Evolutionary conservation across 495 filamentous ascomycete species (phyloP).

Genomic region (Delitschia confertaspora): DNA sequence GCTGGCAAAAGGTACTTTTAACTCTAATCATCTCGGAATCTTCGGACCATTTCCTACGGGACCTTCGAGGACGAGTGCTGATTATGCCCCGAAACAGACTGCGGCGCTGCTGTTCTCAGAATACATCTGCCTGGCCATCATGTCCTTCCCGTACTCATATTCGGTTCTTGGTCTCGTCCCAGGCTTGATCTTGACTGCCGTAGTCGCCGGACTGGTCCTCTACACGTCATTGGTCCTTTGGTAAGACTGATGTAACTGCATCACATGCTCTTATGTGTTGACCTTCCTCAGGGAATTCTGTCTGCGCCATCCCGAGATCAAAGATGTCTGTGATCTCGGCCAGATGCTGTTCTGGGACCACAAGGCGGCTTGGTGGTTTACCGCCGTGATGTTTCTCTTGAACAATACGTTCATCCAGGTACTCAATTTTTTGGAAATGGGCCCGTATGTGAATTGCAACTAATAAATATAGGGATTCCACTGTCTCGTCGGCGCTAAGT

Average conservation of each 20-base stretch:
- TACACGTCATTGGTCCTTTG: slow-evolving; percentile 82
- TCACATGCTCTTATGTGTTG: neutral
- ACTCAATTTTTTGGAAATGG: slow-evolving; percentile 7
- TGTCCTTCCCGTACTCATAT: slow-evolving; percentile 90
- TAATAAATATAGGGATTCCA: slow-evolving; percentile 51
- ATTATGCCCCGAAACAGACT: slow-evolving; percentile 45
- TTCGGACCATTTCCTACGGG: neutral
- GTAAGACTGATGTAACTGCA: slow-evolving; percentile 34
- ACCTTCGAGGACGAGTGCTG: neutral
- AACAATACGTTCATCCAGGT: slow-evolving; percentile 86
- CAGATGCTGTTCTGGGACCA: slow-evolving; percentile 79
- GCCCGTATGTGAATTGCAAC: neutral
- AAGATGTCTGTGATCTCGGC: slow-evolving; percentile 85
- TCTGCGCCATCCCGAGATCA: slow-evolving; percentile 73
- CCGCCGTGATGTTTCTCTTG: slow-evolving; percentile 78
- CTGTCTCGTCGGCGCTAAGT: slow-evolving; percentile 68
- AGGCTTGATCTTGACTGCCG: slow-evolving; percentile 70
- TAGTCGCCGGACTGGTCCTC: slow-evolving; percentile 63
- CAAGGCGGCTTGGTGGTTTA: slow-evolving; percentile 71
- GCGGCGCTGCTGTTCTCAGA: slow-evolving; percentile 81
- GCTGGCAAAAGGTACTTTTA: slow-evolving; percentile 69
- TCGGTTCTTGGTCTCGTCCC: slow-evolving; percentile 79
- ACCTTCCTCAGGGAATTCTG: slow-evolving; percentile 59
- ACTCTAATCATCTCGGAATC: neutral
- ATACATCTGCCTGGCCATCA: slow-evolving; percentile 88